Evolutionary conservation across 2,329 filamentous ascomycete genomes (phyloP).

Genomic region (Aspergillus pseudonomiae): DNA sequence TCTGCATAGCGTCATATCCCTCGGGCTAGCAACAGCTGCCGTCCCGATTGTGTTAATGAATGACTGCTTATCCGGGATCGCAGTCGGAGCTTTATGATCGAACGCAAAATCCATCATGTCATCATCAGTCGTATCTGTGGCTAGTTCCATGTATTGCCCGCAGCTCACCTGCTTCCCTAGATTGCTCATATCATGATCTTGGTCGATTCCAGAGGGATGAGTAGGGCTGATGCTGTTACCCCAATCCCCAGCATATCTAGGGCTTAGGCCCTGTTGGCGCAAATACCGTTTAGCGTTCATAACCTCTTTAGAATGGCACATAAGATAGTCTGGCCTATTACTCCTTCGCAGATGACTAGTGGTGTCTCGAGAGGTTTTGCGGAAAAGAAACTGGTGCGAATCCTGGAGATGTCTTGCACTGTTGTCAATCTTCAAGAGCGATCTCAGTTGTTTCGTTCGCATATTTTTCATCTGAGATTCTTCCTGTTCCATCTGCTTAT

Average conservation of each 20-base stretch:
- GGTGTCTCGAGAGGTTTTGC: constrained; percentile 26
- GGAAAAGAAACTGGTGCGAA: constrained; percentile 33
- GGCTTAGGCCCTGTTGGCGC: neutral
- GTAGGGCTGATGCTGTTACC: constrained; percentile 27
- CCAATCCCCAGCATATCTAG: constrained; percentile 33
- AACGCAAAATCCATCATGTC: neutral
- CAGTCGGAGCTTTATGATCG: neutral
- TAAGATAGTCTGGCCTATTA: constrained; percentile 26
- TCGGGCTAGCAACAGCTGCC: constrained; percentile 10
- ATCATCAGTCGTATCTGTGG: neutral
- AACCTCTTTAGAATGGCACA: constrained; percentile 36
- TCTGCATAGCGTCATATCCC: constrained; percentile 14
- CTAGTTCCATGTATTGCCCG: neutral
- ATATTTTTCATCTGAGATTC: constrained; percentile 34
- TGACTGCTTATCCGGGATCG: neutral
- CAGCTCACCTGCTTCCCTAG: neutral
- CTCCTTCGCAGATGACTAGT: constrained; percentile 15
- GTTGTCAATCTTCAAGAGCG: constrained; percentile 38
- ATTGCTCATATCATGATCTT: neutral
- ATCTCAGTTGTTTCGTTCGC: constrained; percentile 36
- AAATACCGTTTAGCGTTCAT: constrained; percentile 35
- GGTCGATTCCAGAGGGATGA: neutral
- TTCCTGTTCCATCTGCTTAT: constrained; percentile 34
- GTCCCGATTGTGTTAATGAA: constrained; percentile 18
- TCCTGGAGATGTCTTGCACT: constrained; percentile 27